Evolutionary conservation across 2,329 filamentous ascomycete genomes (phyloP), one percentile per base, ranked within the genome.

Genomic region (Plenodomus tracheiphilus): DNA sequence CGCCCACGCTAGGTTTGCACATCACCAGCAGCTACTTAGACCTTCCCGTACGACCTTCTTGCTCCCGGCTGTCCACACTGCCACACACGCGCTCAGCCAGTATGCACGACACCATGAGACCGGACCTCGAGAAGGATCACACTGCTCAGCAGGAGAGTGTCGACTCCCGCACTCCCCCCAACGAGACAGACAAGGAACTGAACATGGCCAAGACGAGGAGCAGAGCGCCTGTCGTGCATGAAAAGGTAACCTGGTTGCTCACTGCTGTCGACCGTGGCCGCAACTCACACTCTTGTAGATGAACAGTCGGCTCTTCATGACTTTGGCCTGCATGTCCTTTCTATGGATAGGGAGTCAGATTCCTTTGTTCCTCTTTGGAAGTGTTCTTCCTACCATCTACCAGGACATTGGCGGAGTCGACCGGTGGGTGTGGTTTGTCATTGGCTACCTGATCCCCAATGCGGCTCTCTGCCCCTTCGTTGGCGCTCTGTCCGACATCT

Each of bases 401-500:
- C 66, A 70, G 38, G 80, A 84, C 20, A 79, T 87, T 49, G 84
- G 84, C 20, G 84, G 84, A 44, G 71, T 76, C 4, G 81, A 84
- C 60, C 73, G 79, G 53, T 85, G 81, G 79, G 75, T 83, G n/a
- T 85, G 83, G 85, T 68, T 71, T 38, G 47, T 72, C 10, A 66
- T 77, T 20, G 75, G 68, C 15, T 80, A 84, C 54, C 71, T 85
- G 6, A 77, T 85, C n/a, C 76, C 80, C 2, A 77, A 80, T 40
- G 81, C 81, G 2, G 79, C 78, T 2, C 71, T 85, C 2, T 83
- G 81, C 49, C 82, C 82, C 9, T 85, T 89, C 58, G 85, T 89
- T 1, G 86, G 86, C 10, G 61, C 69, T 0, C 46, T 72, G 7
- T 69, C 69, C 15, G 66, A 71, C 50, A 45, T 69, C 6, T 68